Evolutionary conservation across 2,329 filamentous ascomycete species (phyloP).

Genomic region (Xylariaceae sp.): DNA sequence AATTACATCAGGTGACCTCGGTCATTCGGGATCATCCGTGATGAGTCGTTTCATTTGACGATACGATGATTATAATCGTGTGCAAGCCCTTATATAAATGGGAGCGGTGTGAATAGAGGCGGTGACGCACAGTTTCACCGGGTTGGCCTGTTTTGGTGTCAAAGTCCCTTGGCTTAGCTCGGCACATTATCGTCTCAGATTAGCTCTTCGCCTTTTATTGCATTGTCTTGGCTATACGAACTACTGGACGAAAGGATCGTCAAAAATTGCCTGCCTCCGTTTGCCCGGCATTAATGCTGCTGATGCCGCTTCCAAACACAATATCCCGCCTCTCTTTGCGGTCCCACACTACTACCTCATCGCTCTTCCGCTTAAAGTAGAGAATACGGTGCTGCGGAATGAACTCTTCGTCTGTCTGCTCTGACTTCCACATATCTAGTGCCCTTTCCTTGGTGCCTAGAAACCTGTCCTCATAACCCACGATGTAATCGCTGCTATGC

Average conservation of each 20-base stretch:
- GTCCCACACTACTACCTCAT: constrained; percentile 62
- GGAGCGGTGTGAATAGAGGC: constrained; percentile 12
- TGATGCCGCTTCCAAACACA: constrained; percentile 61
- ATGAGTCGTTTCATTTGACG: not conserved
- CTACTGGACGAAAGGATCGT: not conserved
- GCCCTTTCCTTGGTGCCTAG: constrained; percentile 58
- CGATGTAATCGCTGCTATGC: constrained; percentile 58
- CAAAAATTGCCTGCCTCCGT: not conserved
- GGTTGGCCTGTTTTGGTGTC: not conserved
- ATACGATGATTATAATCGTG: too few species aligned
- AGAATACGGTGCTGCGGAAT: constrained; percentile 69
- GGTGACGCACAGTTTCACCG: constrained; percentile 1
- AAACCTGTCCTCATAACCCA: constrained; percentile 69
- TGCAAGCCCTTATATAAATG: not conserved
- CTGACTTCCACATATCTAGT: constrained; percentile 63
- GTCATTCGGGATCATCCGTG: constrained; percentile 8
- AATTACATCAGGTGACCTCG: constrained; percentile 18
- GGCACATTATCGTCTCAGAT: not conserved
- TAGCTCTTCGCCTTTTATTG: not conserved
- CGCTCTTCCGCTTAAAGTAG: constrained; percentile 63
- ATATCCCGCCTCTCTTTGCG: constrained; percentile 57
- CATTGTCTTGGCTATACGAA: not conserved
- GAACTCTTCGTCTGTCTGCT: constrained; percentile 69
- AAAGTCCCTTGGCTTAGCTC: not conserved
- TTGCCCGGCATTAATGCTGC: constrained; percentile 18